Evolutionary conservation across 1,284 basidiomycete genomes (phyloP).

Genomic region (Rhodotorula glutinis): DNA sequence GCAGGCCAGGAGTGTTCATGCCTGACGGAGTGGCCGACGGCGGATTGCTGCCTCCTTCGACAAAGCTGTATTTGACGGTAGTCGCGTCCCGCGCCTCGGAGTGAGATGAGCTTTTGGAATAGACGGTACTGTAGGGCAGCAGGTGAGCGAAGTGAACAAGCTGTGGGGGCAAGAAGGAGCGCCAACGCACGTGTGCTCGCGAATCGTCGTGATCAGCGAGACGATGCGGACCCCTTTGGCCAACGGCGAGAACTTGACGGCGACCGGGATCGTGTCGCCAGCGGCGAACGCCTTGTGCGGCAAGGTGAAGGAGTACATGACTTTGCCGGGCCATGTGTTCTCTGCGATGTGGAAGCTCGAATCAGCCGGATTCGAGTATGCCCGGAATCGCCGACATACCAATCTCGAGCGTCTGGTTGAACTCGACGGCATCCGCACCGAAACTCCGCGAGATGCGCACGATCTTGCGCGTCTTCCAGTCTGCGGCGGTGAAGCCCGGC

Average conservation of each 20-base stretch:
- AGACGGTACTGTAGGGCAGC: slow-evolving; percentile 53
- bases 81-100: slow-evolving; percentile 64
- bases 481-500: slow-evolving; percentile 61
- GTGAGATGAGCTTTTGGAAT: slow-evolving; percentile 60
- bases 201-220: slow-evolving; percentile 64
- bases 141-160: too few relatives aligned
- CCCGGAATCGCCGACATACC: slow-evolving; percentile 14
- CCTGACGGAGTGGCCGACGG: slow-evolving; percentile 51
- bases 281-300: slow-evolving; percentile 88
- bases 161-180: too few relatives aligned
- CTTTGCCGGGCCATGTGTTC: slow-evolving; percentile 91
- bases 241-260: slow-evolving; percentile 81
- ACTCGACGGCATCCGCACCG: slow-evolving; percentile 78
- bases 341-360: slow-evolving; percentile 50
- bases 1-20: slow-evolving; percentile 40
- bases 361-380: background rate
- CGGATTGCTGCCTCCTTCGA: slow-evolving; percentile 36
- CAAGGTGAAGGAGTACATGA: slow-evolving; percentile 52
- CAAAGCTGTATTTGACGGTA: slow-evolving; percentile 67
- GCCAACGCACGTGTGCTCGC: slow-evolving; percentile 57
- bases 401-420: slow-evolving; percentile 84
- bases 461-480: slow-evolving; percentile 62
- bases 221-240: slow-evolving; percentile 75
- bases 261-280: slow-evolving; percentile 73
- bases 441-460: slow-evolving; percentile 72